A percentile compares a stretch with the other conserved stretches of the same genome.
Evolutionary conservation across 192 early-diverging fungal species (phyloP).

Genomic region (Phlyctochytrium planicorne): DNA sequence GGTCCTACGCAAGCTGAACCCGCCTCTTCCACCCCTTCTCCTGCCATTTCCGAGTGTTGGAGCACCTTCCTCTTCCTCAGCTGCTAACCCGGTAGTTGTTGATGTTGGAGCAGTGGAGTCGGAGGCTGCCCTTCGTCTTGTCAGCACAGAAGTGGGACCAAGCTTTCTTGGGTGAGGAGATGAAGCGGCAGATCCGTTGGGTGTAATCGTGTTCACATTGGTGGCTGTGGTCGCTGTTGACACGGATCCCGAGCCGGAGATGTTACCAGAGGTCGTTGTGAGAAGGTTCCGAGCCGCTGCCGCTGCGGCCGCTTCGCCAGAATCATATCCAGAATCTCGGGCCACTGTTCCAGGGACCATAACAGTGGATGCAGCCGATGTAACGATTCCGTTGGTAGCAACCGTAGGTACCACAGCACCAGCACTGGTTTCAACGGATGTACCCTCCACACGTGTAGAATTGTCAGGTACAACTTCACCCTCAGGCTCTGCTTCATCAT

Average conservation of each 20-base stretch:
- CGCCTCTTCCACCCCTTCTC: not conserved
- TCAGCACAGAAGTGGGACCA: too few species aligned
- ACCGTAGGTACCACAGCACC: not conserved
- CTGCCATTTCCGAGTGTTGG: not conserved
- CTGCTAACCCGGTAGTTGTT: too few species aligned
- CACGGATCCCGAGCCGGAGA: too few species aligned
- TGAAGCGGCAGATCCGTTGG: too few species aligned
- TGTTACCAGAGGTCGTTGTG: too few species aligned
- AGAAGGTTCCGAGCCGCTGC: not conserved
- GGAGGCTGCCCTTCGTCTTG: too few species aligned
- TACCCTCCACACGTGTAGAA: not conserved
- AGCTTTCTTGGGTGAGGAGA: too few species aligned
- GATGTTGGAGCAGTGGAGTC: too few species aligned
- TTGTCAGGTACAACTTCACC: not conserved
- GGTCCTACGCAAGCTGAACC: not conserved
- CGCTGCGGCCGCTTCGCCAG: not conserved
- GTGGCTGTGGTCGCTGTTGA: too few species aligned
- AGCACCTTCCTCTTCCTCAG: too few species aligned
- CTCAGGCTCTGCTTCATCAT: not conserved
- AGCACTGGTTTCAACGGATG: not conserved
- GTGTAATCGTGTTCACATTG: too few species aligned
- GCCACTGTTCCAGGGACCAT: not conserved
- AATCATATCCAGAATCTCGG: slow-evolving; percentile 5
- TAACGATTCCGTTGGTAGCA: not conserved
- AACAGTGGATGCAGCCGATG: not conserved